Evolutionary conservation across 2,329 filamentous ascomycete genomes (phyloP).

Genomic region (Aschersonia sp.): DNA sequence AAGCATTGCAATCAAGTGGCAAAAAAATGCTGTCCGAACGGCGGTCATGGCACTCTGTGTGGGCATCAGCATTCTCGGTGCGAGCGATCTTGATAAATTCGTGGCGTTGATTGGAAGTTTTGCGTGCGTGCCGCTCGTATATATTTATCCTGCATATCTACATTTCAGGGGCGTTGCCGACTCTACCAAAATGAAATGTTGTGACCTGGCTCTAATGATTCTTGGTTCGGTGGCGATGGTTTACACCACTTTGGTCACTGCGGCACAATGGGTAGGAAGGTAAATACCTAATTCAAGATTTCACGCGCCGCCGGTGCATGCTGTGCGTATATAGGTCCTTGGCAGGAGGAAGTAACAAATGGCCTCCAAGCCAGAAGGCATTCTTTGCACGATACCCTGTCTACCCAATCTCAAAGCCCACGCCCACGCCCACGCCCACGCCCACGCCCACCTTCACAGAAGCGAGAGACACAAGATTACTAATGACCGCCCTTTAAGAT

Average conservation of each 20-base stretch:
- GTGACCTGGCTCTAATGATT: conserved; percentile 48
- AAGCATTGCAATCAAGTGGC: conserved; percentile 53
- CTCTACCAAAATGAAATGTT: conserved; percentile 35
- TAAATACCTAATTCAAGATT: not conserved
- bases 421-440: too few relatives aligned
- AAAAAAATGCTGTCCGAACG: conserved; percentile 55
- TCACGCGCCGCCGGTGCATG: not conserved
- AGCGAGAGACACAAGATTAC: too few relatives aligned
- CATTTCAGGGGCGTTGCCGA: conserved; percentile 54
- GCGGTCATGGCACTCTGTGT: conserved; percentile 43
- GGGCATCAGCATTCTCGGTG: conserved; percentile 46
- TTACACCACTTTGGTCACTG: conserved; percentile 53
- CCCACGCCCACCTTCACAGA: too few relatives aligned
- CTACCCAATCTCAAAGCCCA: too few relatives aligned
- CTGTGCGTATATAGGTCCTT: too few relatives aligned
- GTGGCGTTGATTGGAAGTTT: conserved; percentile 61
- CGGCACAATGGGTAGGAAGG: conserved; percentile 17
- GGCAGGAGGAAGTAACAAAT: too few relatives aligned
- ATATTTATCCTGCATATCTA: conserved; percentile 60
- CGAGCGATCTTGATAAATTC: conserved; percentile 58
- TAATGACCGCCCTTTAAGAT: too few relatives aligned
- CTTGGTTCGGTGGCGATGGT: conserved; percentile 53
- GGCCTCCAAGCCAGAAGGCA: too few relatives aligned
- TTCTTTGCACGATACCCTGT: too few relatives aligned
- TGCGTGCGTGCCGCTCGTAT: conserved; percentile 62